Base-by-base conservation (phyloP, 192 early-diverging fungal species). In the Coemansia guatemalensis region DNA sequence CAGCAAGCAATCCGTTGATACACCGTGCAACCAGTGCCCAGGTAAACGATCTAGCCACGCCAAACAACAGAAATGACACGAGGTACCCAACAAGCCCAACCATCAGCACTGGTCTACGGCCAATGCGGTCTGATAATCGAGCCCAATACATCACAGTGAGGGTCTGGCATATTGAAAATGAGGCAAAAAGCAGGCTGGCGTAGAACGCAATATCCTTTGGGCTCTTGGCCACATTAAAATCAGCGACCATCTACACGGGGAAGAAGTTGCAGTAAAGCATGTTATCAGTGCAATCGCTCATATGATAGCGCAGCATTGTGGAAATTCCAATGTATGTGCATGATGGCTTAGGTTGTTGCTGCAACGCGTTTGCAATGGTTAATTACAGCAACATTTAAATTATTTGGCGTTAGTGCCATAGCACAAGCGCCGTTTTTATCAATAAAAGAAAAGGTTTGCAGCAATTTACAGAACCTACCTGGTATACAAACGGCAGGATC, bases 401-500 rank as follows among this genome's bases (percentile, higher is more conserved):
- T 44, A 17, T 1, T 17, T 44, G 39, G 12, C 1, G 14, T 17
- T 17, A 44, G 9, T n/a, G 39, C 11, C 9, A 44, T 17, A 17
- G 11, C 3, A 17, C 12, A 17, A 17, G 9, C n/a, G 12, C 1
- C 3, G 1, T 17, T 44, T 9, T 44, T 44, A 17, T 44, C 14
- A 12, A 7, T 44, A 17, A 17, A 17, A 44, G 3, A 17, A 44
- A 44, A 17, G 14, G 14, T 17, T 14, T 44, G 8, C 14, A 17
- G 14, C 39, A 44, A 44, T 17, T 1, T 17, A 44, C 26, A 9
- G 14, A 48, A 25, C 47, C 68, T 66, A 57, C 73, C 59, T 93
- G 91, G 62, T 93, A 94, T 3, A 92, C 86, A 69, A 96, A 96
- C 8, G 92, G 95, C 58, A 94, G 87, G 62, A 92, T 71, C 48